Base-by-base conservation (phyloP, 2,329 filamentous ascomycete species). In the Exophiala aquamarina region DNA sequence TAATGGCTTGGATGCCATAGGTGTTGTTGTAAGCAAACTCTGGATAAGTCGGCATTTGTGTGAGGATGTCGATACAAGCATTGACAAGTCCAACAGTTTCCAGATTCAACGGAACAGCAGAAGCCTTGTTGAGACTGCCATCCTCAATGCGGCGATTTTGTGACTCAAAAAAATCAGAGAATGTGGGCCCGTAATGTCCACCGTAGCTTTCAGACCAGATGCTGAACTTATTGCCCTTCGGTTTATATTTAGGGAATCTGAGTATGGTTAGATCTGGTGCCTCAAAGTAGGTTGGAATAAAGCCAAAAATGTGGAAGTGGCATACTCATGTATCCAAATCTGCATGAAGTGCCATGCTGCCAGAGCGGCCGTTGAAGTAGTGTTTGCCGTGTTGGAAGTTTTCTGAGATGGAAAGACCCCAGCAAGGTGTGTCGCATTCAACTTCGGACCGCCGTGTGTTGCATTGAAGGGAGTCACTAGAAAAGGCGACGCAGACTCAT, bases 331-430 rank as follows among this genome's bases (percentile, higher is more conserved):
- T 44, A 78, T 76, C 67, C 81, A 84, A 3, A 70, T 69, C 58
- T 79, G 76, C 2, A 75, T 66, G 60, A 78, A 78, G 55, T 75
- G 70, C 76, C 77, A 80, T 3, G 78, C 63, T 7, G 71, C 70
- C 52, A 69, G 66, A 7, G 74, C 76, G 29, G 71, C 71, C 56
- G 71, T 73, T 41, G 66, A 63, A 1, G 72, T 75, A 5, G 53
- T 58, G 26, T 61, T 60, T 3, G 48, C 55, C 6, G 55, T 61
- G 2, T 65, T 59, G 4, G 68, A 69, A 5, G 57, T 41, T 53
- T 72, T 70, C 54, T 69, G 67, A 42, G 69, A 78, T 2, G 72
- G 63, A 35, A 77, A 76, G 2, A 74, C 81, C 15, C 78, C 78
- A 8, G 76, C 68, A 18, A 74, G 66, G 42, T 76, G 74, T 1